These are phyloP conservation scores for Aspergillus persii DNA, from an alignment of 2,329 filamentous ascomycete species.

Conservation along the genomic window DNA sequence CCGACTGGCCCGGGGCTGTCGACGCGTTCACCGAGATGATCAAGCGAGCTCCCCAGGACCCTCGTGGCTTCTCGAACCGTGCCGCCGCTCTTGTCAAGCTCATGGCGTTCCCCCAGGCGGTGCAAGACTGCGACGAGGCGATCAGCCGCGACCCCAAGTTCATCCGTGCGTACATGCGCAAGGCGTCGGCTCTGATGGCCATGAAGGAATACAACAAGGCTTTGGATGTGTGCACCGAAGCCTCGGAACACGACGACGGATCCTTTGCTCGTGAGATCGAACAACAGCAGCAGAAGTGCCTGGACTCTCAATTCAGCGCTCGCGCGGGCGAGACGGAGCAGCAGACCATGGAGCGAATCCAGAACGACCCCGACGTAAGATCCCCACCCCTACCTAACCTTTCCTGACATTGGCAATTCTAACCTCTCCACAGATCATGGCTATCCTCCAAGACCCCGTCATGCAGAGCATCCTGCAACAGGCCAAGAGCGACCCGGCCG, in stretches of 20 bases:
- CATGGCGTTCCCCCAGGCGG: constrained; percentile 88
- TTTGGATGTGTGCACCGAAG: constrained; percentile 83
- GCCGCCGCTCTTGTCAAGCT: constrained; percentile 96
- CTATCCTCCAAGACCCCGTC: constrained; percentile 89
- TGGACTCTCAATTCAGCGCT: constrained; percentile 83
- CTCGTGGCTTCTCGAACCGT: constrained; percentile 94
- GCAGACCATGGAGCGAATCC: constrained; percentile 87
- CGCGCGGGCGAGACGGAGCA: constrained; percentile 95
- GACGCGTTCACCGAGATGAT: constrained; percentile 95
- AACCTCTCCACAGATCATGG: constrained; percentile 63
- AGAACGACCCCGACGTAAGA: constrained; percentile 83
- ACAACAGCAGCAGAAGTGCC: constrained; percentile 87
- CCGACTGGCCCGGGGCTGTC: constrained; percentile 91
- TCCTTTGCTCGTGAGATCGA: constrained; percentile 91
- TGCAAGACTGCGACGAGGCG: constrained; percentile 87
- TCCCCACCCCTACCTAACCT: not conserved
- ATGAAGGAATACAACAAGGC: constrained; percentile 99
- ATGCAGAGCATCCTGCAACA: constrained; percentile 98
- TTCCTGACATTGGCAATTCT: constrained; percentile 24
- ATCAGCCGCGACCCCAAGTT: constrained; percentile 90
- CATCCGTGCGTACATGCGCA: constrained; percentile 93
- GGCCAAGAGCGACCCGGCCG: constrained; percentile 87
- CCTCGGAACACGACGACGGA: constrained; percentile 71
- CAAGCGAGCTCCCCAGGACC: constrained; percentile 89
- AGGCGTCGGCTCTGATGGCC: constrained; percentile 90